phyloP scores from a whole-genome alignment of 257 asterid species.

The Ilex aquifolium region DNA sequence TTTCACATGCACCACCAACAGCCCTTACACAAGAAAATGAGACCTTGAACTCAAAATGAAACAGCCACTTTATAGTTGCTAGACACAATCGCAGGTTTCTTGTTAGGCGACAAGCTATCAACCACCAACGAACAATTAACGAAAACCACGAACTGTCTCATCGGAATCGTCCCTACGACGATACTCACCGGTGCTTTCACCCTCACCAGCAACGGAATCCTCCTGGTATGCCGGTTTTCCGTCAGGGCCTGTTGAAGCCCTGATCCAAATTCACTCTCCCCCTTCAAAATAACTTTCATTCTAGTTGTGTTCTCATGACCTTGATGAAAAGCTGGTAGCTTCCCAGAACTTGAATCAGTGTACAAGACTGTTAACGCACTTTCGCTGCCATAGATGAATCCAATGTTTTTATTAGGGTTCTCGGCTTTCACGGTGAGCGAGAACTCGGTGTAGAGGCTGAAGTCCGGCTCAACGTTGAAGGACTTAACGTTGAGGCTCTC shows the following conservation, averaged over 20 bases:
- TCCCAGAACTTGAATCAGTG: conserved; percentile 27
- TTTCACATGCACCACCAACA: too few species aligned
- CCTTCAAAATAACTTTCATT: conserved; percentile 29
- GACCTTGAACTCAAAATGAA: too few species aligned
- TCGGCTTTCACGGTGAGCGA: conserved; percentile 27
- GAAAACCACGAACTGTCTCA: conserved; percentile 16
- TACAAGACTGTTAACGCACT: conserved; percentile 28
- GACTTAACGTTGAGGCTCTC: conserved; percentile 28
- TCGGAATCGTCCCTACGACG: conserved; percentile 1
- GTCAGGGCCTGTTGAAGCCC: conserved; percentile 23
- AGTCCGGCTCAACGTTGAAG: conserved; percentile 30
- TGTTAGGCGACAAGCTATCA: conserved; percentile 30
- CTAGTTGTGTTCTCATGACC: conserved; percentile 29
- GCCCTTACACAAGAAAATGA: too few species aligned
- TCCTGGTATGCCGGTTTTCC: conserved; percentile 15
- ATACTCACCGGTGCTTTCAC: conserved; percentile 32
- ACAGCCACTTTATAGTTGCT: conserved; percentile 9
- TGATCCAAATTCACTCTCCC: conserved; percentile 30
- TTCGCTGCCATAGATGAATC: conserved; percentile 30
- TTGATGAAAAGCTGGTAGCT: conserved; percentile 43
- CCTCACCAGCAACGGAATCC: conserved; percentile 40
- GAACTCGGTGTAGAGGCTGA: conserved; percentile 30
- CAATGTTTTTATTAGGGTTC: conserved; percentile 39
- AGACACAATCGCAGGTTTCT: conserved; percentile 24
- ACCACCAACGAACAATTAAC: conserved; percentile 30